Base-by-base conservation (phyloP, 768 basidiomycete genomes). In the Mycena alexandri region DNA sequence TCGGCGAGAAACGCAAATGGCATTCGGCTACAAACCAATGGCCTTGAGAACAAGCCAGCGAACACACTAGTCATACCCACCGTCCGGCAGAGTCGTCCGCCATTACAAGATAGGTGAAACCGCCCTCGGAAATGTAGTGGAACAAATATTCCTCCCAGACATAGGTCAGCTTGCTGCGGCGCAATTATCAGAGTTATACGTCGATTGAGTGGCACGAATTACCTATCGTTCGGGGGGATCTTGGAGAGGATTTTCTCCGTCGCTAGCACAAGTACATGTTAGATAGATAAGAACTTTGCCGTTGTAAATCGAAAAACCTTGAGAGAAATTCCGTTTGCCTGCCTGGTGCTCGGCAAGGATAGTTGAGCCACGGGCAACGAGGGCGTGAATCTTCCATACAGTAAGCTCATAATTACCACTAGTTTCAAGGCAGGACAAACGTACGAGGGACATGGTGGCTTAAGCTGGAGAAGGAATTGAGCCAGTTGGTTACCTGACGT, bases 91-190 rank as follows among this genome's bases (percentile, higher is more conserved):
- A 86, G 77, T 98, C 96, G 76, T 99, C 95, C 7, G 95, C 94
- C 90, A 99, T 96, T 61, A 96, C 93, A 24, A 99, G 86, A 78
- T 92, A 96, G 42, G 90, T 90, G 76, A 93, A 89, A 0, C 94
- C 94, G 19, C 90, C 90, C 70, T 95, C 94, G 7, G 94, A 93
- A 71, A 97, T 86, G 79, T 98, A 98, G 80, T 98, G 96, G 74
- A 98, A 96, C 12, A 96, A 84, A 74, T 93, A 96, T 80, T 96
- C 91, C 74, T 94, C 94, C 94, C 93, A 95, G 63, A 92, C 93
- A 84, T 95, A 94, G 62, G 90, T 90, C 63, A 91, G 82, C 79
- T 93, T 93, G 81, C 90, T 92, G 77, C 25, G 25, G 81, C 75
- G 60, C 56, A 61, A 29, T 38, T 53, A 58, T 41, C 24, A 44